Percentiles rank a stretch among this genome's conserved stretches.
Evolutionary conservation across 768 basidiomycete genomes (phyloP).

Genomic region (Cubamyces lactineus): DNA sequence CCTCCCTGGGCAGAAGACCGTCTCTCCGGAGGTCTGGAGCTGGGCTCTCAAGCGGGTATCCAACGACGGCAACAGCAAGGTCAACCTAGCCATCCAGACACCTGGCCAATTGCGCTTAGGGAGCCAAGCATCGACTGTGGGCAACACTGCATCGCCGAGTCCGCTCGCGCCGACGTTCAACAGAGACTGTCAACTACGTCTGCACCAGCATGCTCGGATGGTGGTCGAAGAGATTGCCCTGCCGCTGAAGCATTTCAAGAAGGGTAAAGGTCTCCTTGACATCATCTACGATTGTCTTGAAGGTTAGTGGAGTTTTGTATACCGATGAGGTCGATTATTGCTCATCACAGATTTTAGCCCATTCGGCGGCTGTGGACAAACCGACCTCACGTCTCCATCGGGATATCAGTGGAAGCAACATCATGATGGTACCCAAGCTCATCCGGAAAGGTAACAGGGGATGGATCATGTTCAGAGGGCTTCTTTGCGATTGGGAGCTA

Average conservation of each 20-base stretch:
- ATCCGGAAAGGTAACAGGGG: too few species aligned
- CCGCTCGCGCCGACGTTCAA: too few species aligned
- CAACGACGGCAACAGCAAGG: too few species aligned
- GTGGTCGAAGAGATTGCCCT: slow-evolving; percentile 8
- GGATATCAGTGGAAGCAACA: slow-evolving; percentile 14
- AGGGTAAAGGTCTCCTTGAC: background rate
- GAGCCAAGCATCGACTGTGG: too few species aligned
- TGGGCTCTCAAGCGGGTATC: too few species aligned
- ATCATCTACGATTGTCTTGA: background rate
- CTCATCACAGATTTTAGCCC: too few species aligned
- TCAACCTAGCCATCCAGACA: too few species aligned
- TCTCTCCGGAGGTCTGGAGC: background rate
- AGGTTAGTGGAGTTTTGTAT: slow-evolving; percentile 8
- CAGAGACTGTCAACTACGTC: background rate
- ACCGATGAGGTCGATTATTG: too few species aligned
- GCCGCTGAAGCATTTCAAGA: background rate
- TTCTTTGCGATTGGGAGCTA: slow-evolving; percentile 14
- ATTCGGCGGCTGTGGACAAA: too few species aligned
- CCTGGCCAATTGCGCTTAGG: too few species aligned
- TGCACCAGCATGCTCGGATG: slow-evolving; percentile 3
- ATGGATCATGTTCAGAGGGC: background rate
- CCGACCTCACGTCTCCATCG: background rate
- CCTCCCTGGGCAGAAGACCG: background rate
- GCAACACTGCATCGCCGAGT: too few species aligned
- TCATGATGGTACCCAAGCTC: slow-evolving; percentile 1